These are phyloP conservation scores for Cyathus olla DNA, from an alignment of 1,284 basidiomycete species.

Conservation along the genomic window DNA sequence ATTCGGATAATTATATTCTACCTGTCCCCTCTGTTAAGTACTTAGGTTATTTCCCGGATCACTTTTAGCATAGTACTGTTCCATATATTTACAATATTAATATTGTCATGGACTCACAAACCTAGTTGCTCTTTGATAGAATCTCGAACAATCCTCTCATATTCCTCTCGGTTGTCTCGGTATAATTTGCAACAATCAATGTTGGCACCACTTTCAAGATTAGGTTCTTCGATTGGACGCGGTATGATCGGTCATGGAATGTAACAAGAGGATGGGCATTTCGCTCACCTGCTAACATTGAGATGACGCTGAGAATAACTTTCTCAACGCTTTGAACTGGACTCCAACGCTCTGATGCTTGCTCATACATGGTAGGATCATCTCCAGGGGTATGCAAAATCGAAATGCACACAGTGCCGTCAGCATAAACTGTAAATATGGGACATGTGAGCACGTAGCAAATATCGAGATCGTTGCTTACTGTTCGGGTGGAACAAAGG, in stretches of 20 bases:
- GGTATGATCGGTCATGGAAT: conserved; percentile 22
- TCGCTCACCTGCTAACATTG: conserved; percentile 93
- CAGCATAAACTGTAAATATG: conserved; percentile 80
- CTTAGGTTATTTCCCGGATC: background rate
- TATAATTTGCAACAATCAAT: conserved; percentile 98
- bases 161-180: conserved; percentile 86
- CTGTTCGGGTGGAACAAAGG: conserved; percentile 98
- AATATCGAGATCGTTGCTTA: conserved; percentile 51
- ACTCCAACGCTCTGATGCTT: conserved; percentile 97
- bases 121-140: conserved; percentile 81
- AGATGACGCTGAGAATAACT: conserved; percentile 94
- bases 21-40: too few relatives aligned
- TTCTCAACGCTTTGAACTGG: conserved; percentile 98
- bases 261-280: conserved; percentile 4
- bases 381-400: conserved; percentile 98
- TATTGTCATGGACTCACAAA: conserved; percentile 34
- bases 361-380: conserved; percentile 92
- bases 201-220: conserved; percentile 98
- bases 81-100: background rate
- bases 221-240: conserved; percentile 79
- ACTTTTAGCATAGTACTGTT: conserved; percentile 6
- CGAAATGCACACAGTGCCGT: conserved; percentile 98
- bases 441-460: background rate
- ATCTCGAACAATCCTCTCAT: conserved; percentile 77
- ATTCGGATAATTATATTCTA: background rate